Percentiles rank a stretch among this genome's conserved stretches.
These are phyloP conservation scores for Teunomyces stri DNA, from an alignment of 805 yeast genomes.

Conservation along the genomic window DNA sequence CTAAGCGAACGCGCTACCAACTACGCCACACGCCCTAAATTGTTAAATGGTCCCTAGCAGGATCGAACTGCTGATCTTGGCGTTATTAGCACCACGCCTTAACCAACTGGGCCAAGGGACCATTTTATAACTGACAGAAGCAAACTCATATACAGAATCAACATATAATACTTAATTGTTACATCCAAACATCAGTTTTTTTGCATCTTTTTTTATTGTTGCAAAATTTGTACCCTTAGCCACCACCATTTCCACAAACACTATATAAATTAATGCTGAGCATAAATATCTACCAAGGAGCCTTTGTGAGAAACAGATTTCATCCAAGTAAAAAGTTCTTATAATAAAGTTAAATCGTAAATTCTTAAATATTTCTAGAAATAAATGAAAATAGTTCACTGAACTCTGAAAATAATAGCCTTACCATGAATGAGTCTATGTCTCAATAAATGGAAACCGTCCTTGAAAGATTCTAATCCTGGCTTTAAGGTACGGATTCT, in stretches of 20 bases:
- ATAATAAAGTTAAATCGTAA: conserved; percentile 19
- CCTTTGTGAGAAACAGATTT: too few species aligned
- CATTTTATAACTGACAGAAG: conserved; percentile 22
- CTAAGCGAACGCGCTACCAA: conserved; percentile 82
- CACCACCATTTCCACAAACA: too few species aligned
- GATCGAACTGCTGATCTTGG: conserved; percentile 50
- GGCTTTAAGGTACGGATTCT: conserved; percentile 7
- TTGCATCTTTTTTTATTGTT: not conserved
- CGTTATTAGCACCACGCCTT: conserved; percentile 60
- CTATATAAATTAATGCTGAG: too few species aligned
- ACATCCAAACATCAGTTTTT: not conserved
- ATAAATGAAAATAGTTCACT: not conserved
- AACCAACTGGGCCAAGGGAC: conserved; percentile 62
- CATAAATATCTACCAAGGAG: too few species aligned
- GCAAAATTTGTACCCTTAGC: not conserved
- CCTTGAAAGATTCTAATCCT: conserved; percentile 19
- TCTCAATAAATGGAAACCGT: conserved; percentile 36
- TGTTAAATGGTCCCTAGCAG: conserved; percentile 25
- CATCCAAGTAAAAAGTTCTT: conserved; percentile 25
- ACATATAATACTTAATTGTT: not conserved
- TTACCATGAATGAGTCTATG: conserved; percentile 40
- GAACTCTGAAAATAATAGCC: conserved; percentile 39
- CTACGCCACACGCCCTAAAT: conserved; percentile 66
- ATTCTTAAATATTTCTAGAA: not conserved
- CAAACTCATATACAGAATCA: conserved; percentile 26